phyloP scores from a whole-genome alignment of 257 asterid species.

The Eucommia ulmoides region DNA sequence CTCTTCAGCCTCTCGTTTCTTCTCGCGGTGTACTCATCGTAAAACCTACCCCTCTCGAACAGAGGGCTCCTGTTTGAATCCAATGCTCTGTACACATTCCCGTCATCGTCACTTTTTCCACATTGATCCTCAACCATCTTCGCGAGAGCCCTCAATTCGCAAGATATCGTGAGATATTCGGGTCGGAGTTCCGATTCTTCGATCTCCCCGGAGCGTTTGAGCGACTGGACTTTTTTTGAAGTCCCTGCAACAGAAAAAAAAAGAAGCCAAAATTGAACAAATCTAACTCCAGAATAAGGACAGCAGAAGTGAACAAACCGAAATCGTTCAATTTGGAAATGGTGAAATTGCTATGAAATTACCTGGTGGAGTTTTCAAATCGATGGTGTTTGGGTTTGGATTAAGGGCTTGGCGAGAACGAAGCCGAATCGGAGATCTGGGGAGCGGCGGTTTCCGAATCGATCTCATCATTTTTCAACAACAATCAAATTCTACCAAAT shows the following conservation, averaged over 20 bases:
- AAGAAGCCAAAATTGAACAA: neutral
- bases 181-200: constrained; percentile 42
- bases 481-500: too few species aligned
- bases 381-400: constrained; percentile 23
- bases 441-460: constrained; percentile 71
- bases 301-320: neutral
- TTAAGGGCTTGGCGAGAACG: constrained; percentile 56
- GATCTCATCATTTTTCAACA: constrained; percentile 65
- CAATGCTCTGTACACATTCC: constrained; percentile 4
- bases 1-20: constrained; percentile 87
- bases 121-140: constrained; percentile 60
- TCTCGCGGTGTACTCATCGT: constrained; percentile 74
- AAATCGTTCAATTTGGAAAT: neutral
- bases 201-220: constrained; percentile 19
- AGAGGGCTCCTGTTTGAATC: constrained; percentile 33
- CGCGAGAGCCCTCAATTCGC: constrained; percentile 56
- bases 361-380: constrained; percentile 69
- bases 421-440: constrained; percentile 72
- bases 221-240: constrained; percentile 40
- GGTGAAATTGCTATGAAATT: neutral
- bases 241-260: constrained; percentile 29
- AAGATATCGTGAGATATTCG: constrained; percentile 61
- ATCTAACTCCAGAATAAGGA: neutral
- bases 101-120: constrained; percentile 15
- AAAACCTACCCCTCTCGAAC: constrained; percentile 73